Evolutionary conservation across 192 early-diverging fungal species (phyloP), one percentile per base, ranked within the genome.

Genomic region (Coemansia sp.): DNA sequence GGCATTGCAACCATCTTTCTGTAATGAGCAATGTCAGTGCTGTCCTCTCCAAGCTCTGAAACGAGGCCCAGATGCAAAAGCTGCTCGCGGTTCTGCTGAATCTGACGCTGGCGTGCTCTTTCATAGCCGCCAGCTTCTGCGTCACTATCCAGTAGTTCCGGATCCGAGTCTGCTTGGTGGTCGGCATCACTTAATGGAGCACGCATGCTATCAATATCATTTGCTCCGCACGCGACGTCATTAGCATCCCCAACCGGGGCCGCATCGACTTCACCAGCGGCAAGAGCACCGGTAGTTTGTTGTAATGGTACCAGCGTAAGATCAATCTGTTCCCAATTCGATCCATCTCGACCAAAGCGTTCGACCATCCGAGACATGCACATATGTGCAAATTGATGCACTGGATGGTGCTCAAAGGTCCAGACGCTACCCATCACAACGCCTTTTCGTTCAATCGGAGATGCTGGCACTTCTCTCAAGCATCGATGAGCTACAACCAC

Each of bases 351-450:
- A 24, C 94, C 94, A 79, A 96, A 96, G 14, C 94, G 85, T 70
- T 96, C 91, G 1, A 94, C 88, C 88, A 93, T 89, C 23, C 92
- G 81, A 1, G 93, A 93, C 54, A 86, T 86, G 52, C 89, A 91
- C 19, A 93, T 77, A 10, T 86, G 81, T 5, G 86, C 81, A 64
- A 94, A 90, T 2, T 74, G 47, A 63, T 86, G 77, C 18, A 25
- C 49, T 4, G 64, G 54, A 54, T 80, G 76, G 18, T 65, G 62
- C 25, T 87, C 87, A 66, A 96, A 94, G 0, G 89, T 86, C 93
- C 93, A 95, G 1, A 92, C 90, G 5, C 92, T 94, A 21, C 93
- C 94, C 91, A 95, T 94, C 0, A 93, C 92, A 7, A 94, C 89
- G 71, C 89, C 88, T 28, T 91, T 89, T 44, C 92, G 84, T 51